Evolutionary conservation across 2,329 filamentous ascomycete genomes (phyloP), one percentile per base, ranked within the genome.

Genomic region (Colletotrichum aenigma): DNA sequence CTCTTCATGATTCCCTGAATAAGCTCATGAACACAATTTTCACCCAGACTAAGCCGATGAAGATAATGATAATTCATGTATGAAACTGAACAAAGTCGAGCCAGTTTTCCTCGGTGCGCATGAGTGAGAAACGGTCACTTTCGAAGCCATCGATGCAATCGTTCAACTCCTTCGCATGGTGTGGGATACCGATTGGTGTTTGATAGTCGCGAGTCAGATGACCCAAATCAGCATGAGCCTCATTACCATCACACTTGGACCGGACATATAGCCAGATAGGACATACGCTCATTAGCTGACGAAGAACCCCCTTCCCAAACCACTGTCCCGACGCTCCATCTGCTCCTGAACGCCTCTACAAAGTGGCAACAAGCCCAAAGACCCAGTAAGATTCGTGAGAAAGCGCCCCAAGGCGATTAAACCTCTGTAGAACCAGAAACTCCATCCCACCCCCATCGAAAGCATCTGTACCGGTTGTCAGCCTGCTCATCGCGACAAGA

Each of bases 1-100:
- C 43, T 21, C 34, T 36, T 0, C 34, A 36, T 8, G 7, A 36
- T 1, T 0, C 13, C 13, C 34, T 0, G 1, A 2, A 36, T 6
- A 7, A 34, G 34, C 34, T 0, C 13, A 34, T 15, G 24, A 24
- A 3, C 24, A 24, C 24, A 24, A 24, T 24, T 24, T 24, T 12
- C 10, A 7, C 10, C 18, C 18, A n/a, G n/a, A 7, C 0, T 3
- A 0, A 21, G 3, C 43, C n/a, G 13, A 1, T 48, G 10, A 1
- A n/a, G 38, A 48, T 0, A 13, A 48, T 0, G 0, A 48, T 3
- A 21, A 7, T 7, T 48, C 0, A 43, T 43, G n/a, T 21, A 0
- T 13, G 10, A 21, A 21, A 13, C 6, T 48, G 43, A 0, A 21
- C 10, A 0, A 48, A 48, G 10, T 43, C 18, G 38, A 43, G 0